Percentiles rank a stretch among this genome's conserved stretches.
These are phyloP conservation scores for Gnaphalium uliginosum DNA, from an alignment of 129 eudicot genomes.

Conservation along the genomic window DNA sequence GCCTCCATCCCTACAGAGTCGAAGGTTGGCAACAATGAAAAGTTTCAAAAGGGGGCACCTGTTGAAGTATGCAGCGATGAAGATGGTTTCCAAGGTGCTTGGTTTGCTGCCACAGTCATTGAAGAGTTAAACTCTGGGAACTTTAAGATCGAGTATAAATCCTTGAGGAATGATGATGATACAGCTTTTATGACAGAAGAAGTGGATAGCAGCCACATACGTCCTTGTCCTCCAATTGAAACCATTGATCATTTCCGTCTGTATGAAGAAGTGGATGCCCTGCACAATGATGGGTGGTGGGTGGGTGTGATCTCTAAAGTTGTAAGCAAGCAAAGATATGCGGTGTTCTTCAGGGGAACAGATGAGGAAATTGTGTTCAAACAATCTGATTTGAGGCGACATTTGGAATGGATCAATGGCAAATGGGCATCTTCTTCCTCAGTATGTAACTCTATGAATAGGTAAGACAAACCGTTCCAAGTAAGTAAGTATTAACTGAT, in stretches of 20 bases:
- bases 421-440: conserved; percentile 64
- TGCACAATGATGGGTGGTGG: conserved; percentile 92
- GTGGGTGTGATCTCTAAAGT: conserved; percentile 74
- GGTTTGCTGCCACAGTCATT: conserved; percentile 71
- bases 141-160: conserved; percentile 53
- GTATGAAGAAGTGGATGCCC: conserved; percentile 74
- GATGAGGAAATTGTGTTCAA: conserved; percentile 55
- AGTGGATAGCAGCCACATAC: conserved; percentile 51
- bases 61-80: conserved; percentile 80
- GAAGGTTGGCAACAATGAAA: conserved; percentile 26
- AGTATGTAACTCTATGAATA: conserved; percentile 39
- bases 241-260: conserved; percentile 41
- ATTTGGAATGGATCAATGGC: conserved; percentile 79
- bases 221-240: conserved; percentile 54
- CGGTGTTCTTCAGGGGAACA: conserved; percentile 59
- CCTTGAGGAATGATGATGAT: conserved; percentile 60
- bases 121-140: conserved; percentile 34
- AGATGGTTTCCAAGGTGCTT: conserved; percentile 82
- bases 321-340: conserved; percentile 40
- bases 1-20: conserved; percentile 16
- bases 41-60: conserved; percentile 43
- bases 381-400: conserved; percentile 61
- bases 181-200: conserved; percentile 56
- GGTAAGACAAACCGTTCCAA: conserved; percentile 2
- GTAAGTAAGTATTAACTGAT: not conserved